Evolutionary conservation across 2,329 filamentous ascomycete species (phyloP), one percentile per base, ranked within the genome.

Genomic region (Ampelomyces quisqualis): DNA sequence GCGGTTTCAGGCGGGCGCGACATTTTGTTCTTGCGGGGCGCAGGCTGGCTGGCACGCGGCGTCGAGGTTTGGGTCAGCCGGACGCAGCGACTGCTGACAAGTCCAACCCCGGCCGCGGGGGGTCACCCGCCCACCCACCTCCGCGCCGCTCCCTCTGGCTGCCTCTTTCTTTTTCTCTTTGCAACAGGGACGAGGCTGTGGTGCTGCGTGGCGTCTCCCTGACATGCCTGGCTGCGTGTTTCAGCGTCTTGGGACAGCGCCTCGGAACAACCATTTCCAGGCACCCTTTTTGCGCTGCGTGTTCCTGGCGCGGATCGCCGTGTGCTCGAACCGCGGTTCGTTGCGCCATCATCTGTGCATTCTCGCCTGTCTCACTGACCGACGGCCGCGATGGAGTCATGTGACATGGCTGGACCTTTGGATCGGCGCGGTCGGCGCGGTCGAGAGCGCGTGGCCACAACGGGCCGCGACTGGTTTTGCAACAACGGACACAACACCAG

Each of bases 221-320:
- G 38, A 21, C 30, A 23, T 45, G 37, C 31, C 39, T 44, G 43
- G 32, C 37, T 45, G 44, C 42, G 38, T 45, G 50, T 53, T 51
- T 53, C 47, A 53, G 48, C 42, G 17, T 29, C 45, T 28, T 18
- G n/a, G n/a, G n/a, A n/a, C n/a, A n/a, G n/a, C n/a, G n/a, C n/a
- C n/a, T n/a, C n/a, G n/a, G n/a, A n/a, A n/a, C n/a, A n/a, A n/a
- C n/a, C 8, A 19, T 2, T 41, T 44, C 30, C 51, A 46, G 38
- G 35, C 26, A 51, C 39, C 24, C 20, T 19, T 51, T 55, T 49
- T 55, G 45, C n/a, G n/a, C 3, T 55, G 56, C 45, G 37, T 51
- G 56, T 56, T 47, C 56, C 56, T 56, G 56, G 50, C 56, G 45
- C 51, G 31, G 43, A 54, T 60, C 49, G 40, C 42, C 51, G 40